Evolutionary conservation across 2,329 filamentous ascomycete species (phyloP).

Genomic region (Ceratocystis destructans): DNA sequence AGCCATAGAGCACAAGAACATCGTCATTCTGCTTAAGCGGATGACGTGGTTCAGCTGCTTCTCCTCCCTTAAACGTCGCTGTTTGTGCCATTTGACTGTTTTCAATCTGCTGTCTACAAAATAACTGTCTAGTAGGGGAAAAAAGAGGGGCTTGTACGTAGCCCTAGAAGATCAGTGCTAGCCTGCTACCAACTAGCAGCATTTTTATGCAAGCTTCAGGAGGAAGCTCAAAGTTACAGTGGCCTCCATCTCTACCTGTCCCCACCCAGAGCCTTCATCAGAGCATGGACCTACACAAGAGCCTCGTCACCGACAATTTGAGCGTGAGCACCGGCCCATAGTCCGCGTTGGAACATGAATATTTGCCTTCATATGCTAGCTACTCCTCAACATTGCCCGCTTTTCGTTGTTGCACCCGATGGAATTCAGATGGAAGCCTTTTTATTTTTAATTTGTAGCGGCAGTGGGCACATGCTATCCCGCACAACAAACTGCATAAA

Average conservation of each 20-base stretch:
- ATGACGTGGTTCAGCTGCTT: neutral
- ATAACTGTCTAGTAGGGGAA: neutral
- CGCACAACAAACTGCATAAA: neutral
- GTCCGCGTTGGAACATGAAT: neutral
- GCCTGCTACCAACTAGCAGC: neutral
- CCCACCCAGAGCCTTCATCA: neutral
- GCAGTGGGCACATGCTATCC: no score
- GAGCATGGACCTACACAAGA: neutral
- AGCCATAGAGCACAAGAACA: neutral
- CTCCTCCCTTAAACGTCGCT: neutral
- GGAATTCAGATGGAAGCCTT: neutral
- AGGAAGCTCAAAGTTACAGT: neutral
- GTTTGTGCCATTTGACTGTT: neutral
- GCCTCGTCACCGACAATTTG: neutral
- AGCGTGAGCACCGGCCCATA: neutral
- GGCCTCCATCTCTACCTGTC: neutral
- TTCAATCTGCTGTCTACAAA: neutral
- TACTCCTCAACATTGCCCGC: neutral
- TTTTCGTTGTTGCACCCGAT: neutral
- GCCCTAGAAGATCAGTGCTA: neutral
- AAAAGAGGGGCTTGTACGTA: neutral
- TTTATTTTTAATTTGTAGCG: neutral
- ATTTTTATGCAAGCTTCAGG: constrained; percentile 8
- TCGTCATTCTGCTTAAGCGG: neutral
- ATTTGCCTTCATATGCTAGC: neutral